Conservation (phyloP, 2,329 filamentous ascomycete genomes). For the Chaetomiaceae sp. region DNA sequence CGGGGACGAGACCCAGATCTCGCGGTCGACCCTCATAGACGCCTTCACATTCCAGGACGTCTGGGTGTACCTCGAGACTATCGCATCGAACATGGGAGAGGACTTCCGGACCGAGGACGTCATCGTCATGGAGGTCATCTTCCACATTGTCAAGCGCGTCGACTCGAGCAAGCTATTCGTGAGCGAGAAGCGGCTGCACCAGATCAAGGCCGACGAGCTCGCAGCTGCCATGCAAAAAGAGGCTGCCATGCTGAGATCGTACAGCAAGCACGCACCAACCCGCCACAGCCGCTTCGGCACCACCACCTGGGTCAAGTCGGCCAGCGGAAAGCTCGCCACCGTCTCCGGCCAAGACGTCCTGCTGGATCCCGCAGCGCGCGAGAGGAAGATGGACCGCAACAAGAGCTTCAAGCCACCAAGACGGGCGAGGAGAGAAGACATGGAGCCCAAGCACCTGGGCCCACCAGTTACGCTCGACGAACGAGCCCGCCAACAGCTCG, state of each 20-base stretch:
- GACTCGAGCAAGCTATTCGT: slow-evolving; percentile 82
- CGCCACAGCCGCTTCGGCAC: slow-evolving; percentile 93
- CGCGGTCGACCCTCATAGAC: slow-evolving; percentile 80
- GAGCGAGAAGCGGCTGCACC: slow-evolving; percentile 66
- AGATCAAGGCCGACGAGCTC: slow-evolving; percentile 68
- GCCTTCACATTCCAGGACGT: slow-evolving; percentile 89
- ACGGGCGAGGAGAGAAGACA: slow-evolving; percentile 55
- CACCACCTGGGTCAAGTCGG: slow-evolving; percentile 93
- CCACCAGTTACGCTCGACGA: slow-evolving; percentile 64
- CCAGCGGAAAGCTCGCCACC: slow-evolving; percentile 77
- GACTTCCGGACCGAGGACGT: slow-evolving; percentile 89
- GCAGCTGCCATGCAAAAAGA: slow-evolving; percentile 74
- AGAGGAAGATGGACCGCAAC: slow-evolving; percentile 83
- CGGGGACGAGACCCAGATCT: slow-evolving; percentile 85
- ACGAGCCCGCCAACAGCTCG: slow-evolving; percentile 70
- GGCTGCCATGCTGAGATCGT: slow-evolving; percentile 71
- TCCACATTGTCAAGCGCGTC: slow-evolving; percentile 87
- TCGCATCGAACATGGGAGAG: slow-evolving; percentile 89
- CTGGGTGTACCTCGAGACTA: slow-evolving; percentile 75
- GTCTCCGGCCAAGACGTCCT: slow-evolving; percentile 86
- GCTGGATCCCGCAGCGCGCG: slow-evolving; percentile 63
- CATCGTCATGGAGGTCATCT: slow-evolving; percentile 84
- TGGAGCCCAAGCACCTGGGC: slow-evolving; percentile 71
- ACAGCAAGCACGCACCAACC: slow-evolving; percentile 73
- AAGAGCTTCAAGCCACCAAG: slow-evolving; percentile 88